Conservation (phyloP, 163 green algal genomes). For the Chlorella variabilis region DNA sequence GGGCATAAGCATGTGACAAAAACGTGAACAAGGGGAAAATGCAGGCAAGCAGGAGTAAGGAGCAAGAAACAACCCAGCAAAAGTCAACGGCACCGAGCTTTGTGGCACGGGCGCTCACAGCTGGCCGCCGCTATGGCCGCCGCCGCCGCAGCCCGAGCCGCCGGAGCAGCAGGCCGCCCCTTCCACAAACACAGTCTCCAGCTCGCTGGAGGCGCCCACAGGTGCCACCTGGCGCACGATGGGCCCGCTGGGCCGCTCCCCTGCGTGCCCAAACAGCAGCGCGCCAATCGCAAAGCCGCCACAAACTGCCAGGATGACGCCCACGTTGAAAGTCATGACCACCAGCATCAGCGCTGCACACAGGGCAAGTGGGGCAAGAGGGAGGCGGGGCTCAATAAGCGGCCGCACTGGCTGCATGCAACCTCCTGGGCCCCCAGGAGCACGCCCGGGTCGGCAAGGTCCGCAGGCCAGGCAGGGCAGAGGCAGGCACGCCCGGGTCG, state of each 20-base stretch:
- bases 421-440: too few relatives aligned
- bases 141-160: slow-evolving; percentile 10
- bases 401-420: too few relatives aligned
- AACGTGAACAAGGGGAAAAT: neutral
- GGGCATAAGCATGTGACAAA: too few relatives aligned
- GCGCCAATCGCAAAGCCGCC: slow-evolving; percentile 48
- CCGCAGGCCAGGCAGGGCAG: too few relatives aligned
- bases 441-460: too few relatives aligned
- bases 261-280: slow-evolving; percentile 46
- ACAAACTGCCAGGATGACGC: slow-evolving; percentile 62
- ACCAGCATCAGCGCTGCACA: slow-evolving; percentile 70
- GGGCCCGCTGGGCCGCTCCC: neutral
- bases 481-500: too few relatives aligned
- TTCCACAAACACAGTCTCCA: slow-evolving; percentile 29
- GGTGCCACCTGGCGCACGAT: neutral
- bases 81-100: too few relatives aligned
- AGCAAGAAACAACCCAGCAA: too few relatives aligned
- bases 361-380: neutral
- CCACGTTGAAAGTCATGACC: slow-evolving; percentile 83
- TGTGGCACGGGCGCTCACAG: neutral
- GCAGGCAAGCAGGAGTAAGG: neutral
- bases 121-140: slow-evolving; percentile 15
- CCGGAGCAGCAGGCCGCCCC: slow-evolving; percentile 18
- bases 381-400: too few relatives aligned
- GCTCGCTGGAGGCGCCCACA: neutral